A percentile compares a stretch with the other conserved stretches of the same genome.
Evolutionary conservation across 306 rosid genomes (phyloP).

Genomic region (Boehmeria nivea): DNA sequence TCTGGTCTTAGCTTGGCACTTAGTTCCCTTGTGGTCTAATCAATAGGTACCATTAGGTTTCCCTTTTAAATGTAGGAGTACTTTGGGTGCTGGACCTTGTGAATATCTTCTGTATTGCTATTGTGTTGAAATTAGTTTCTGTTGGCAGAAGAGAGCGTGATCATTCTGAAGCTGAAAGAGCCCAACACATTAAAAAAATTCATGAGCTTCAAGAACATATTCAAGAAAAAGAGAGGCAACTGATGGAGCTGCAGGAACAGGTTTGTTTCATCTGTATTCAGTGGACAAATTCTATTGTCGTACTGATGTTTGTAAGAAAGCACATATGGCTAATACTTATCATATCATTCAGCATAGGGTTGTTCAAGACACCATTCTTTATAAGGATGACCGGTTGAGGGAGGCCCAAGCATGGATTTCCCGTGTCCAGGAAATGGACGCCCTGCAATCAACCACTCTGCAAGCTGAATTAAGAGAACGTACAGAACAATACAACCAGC

Average conservation of each 20-base stretch:
- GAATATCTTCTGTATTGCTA: too few species aligned
- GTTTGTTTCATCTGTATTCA: slow-evolving; percentile 28
- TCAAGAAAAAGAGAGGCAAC: slow-evolving; percentile 93
- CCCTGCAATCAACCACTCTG: slow-evolving; percentile 72
- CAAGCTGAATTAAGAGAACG: slow-evolving; percentile 94
- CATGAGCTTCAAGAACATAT: slow-evolving; percentile 88
- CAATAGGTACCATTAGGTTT: too few species aligned
- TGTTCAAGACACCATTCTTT: slow-evolving; percentile 79
- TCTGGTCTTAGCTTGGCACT: not conserved
- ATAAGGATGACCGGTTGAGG: slow-evolving; percentile 83
- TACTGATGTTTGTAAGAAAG: slow-evolving; percentile 8
- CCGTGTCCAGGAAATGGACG: slow-evolving; percentile 93
- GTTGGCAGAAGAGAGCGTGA: slow-evolving; percentile 88
- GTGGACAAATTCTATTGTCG: not conserved
- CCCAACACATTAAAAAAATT: slow-evolving; percentile 80
- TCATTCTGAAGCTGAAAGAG: slow-evolving; percentile 94
- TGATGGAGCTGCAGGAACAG: slow-evolving; percentile 89
- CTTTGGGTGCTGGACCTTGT: too few species aligned
- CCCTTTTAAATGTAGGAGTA: too few species aligned
- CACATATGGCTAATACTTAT: slow-evolving; percentile 19
- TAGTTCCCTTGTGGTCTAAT: not conserved
- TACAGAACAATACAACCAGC: slow-evolving; percentile 86
- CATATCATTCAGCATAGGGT: slow-evolving; percentile 73
- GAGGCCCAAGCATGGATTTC: slow-evolving; percentile 95
- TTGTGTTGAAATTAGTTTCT: too few species aligned